phyloP scores from a whole-genome alignment of 345 rosid species.

The rapeseed (Brassica napus) region DNA sequence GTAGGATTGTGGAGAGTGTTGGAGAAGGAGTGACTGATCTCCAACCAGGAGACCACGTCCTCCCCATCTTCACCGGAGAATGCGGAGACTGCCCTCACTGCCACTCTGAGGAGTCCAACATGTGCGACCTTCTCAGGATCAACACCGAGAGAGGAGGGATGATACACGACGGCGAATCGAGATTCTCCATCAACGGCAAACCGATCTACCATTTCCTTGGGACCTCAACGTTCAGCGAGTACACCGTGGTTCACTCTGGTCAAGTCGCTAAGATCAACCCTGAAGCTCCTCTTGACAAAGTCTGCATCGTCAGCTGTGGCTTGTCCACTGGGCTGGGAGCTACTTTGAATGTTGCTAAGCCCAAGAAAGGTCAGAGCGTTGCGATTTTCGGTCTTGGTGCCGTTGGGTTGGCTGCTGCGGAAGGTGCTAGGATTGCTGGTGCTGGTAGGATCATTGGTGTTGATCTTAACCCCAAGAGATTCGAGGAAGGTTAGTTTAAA shows the following conservation, averaged over 20 bases:
- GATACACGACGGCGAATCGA: constrained; percentile 66
- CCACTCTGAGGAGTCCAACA: constrained; percentile 73
- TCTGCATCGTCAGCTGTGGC: constrained; percentile 75
- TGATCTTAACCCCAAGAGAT: constrained; percentile 64
- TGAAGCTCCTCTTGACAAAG: constrained; percentile 79
- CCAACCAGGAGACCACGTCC: constrained; percentile 71
- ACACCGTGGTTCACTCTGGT: constrained; percentile 81
- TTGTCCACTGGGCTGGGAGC: constrained; percentile 81
- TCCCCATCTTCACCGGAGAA: constrained; percentile 80
- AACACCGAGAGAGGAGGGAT: constrained; percentile 70
- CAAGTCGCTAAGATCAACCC: constrained; percentile 76
- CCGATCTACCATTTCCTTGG: constrained; percentile 77
- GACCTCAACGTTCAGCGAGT: constrained; percentile 78
- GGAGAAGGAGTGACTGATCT: constrained; percentile 82
- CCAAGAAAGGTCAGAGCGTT: constrained; percentile 61
- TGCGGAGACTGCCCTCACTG: constrained; percentile 75
- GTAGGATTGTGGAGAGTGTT: constrained; percentile 80
- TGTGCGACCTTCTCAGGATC: constrained; percentile 85
- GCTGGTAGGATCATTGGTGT: constrained; percentile 77
- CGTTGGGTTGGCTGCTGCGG: constrained; percentile 83
- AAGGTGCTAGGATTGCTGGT: constrained; percentile 74
- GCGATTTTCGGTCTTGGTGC: constrained; percentile 77
- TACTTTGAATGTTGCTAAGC: constrained; percentile 76
- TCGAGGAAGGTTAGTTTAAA: constrained; percentile 43
- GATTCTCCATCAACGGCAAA: constrained; percentile 70